Evolutionary conservation across 495 filamentous ascomycete species (phyloP), one percentile per base, ranked within the genome.

Genomic region (Aspergillus sclerotioniger): DNA sequence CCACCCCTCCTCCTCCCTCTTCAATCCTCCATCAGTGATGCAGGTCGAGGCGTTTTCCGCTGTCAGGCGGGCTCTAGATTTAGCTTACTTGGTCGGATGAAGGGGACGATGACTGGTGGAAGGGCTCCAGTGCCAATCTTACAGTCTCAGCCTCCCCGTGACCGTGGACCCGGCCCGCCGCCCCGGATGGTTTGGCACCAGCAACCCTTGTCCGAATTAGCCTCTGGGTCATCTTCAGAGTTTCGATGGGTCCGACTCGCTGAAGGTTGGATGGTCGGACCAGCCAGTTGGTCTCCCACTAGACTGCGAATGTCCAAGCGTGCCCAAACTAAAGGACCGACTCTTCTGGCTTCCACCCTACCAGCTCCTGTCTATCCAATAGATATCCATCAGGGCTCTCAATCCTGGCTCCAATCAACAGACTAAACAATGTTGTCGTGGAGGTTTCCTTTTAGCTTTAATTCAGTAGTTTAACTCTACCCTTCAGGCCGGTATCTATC

Each of bases 121-220:
- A 3, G 25, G 25, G 2, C 5, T 25, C 25, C 25, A 3, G 25
- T 41, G 5, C 12, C 37, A 15, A n/a, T 6, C 29, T 28, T 51
- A 50, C 43, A 35, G 21, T 45, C 32, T 51, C 53, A 53, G 48
- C 39, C 35, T 28, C 32, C 32, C 54, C 47, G 46, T 32, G 55
- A 57, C 54, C 54, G 48, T 56, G 50, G 54, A 60, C 46, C 51
- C 46, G 51, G 54, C 25, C 58, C 62, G 51, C 47, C 19, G 25
- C 51, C 53, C 54, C 54, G 58, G 51, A 61, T 58, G 54, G 54
- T 44, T 51, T 51, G 25, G 15, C 39, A 21, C 32, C 16, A 43
- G 21, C 8, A 6, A 41, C 33, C 33, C 33, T 10, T 41, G 33
- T 32, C 54, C 39, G 21, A 21, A 31, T 56, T 51, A 53, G 35